Evolutionary conservation across 2,329 filamentous ascomycete genomes (phyloP).

Genomic region (Alternaria sp.): DNA sequence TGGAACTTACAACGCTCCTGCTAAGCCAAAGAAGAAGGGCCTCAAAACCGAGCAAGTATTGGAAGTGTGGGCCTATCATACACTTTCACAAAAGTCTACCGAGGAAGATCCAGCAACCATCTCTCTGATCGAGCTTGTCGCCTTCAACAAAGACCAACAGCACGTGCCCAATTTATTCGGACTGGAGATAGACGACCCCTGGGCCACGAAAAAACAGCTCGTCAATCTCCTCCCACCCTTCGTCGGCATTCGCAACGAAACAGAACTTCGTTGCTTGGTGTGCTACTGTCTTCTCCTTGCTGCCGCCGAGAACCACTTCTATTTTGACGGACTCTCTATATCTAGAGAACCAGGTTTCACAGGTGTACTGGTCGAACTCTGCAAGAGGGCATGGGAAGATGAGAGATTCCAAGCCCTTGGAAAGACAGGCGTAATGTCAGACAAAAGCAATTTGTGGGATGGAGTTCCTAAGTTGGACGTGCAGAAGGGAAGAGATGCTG

Average conservation of each 20-base stretch:
- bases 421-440: not conserved
- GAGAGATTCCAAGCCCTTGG: not conserved
- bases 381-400: not conserved
- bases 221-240: not conserved
- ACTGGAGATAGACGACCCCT: not conserved
- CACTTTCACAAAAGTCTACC: not conserved
- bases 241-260: not conserved
- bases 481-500: not conserved
- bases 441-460: not conserved
- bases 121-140: not conserved
- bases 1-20: not conserved
- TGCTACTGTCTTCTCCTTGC: conserved; percentile 1
- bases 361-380: conserved; percentile 1
- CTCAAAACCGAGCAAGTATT: not conserved
- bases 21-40: not conserved
- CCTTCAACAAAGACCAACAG: not conserved
- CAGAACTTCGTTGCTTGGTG: not conserved
- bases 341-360: not conserved
- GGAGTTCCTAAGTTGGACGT: not conserved
- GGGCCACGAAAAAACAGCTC: not conserved
- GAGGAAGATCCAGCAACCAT: not conserved
- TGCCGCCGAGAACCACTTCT: not conserved
- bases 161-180: not conserved
- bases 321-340: not conserved
- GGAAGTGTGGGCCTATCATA: not conserved